Evolutionary conservation across 1,284 basidiomycete species (phyloP), one percentile per base, ranked within the genome.

Genomic region (Malassezia pachydermatis): DNA sequence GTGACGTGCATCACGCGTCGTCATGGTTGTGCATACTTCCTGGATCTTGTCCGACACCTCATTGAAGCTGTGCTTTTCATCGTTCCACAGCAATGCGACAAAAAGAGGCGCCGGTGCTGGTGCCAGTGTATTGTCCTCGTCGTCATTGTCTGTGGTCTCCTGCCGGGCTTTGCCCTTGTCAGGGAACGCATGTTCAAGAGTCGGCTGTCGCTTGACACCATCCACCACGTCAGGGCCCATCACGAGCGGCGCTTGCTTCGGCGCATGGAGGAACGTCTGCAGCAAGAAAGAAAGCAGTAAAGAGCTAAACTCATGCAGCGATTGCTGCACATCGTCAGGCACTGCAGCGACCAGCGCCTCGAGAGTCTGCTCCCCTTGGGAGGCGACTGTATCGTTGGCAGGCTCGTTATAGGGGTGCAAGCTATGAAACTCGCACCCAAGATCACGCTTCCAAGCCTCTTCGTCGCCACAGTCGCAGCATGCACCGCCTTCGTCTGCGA

Each of bases 61-160:
- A 44, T 84, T 83, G 62, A 86, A 86, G 2, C 87, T 89, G 72
- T 96, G 94, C 62, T 89, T 94, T 73, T 99, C 94, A 74, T 96
- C 92, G 72, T 94, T 90, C 89, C 89, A 96, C 2, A 96, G 75
- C 16, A 94, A 77, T 45, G 96, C 79, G 19, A 84, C 84, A 79
- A 55, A 90, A 83, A 57, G 81, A 11, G 58, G 63, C 29, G 54
- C 58, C 27, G 36, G 45, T 24, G 42, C 41, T n/a, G 29, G 29
- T n/a, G n/a, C n/a, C n/a, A n/a, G n/a, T n/a, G n/a, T n/a, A n/a
- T n/a, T n/a, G 20, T 41, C 39, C 16, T 14, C 16, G 13, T 43
- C 41, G 30, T 27, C 22, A 28, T 29, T 39, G 41, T 36, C 29
- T 20, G 25, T 28, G 39, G 51, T 51, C 20, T 50, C 52, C 39